Evolutionary conservation across 148 eudicot genomes (phyloP), one percentile per base, ranked within the genome.

Genomic region (Camellia sinensis): DNA sequence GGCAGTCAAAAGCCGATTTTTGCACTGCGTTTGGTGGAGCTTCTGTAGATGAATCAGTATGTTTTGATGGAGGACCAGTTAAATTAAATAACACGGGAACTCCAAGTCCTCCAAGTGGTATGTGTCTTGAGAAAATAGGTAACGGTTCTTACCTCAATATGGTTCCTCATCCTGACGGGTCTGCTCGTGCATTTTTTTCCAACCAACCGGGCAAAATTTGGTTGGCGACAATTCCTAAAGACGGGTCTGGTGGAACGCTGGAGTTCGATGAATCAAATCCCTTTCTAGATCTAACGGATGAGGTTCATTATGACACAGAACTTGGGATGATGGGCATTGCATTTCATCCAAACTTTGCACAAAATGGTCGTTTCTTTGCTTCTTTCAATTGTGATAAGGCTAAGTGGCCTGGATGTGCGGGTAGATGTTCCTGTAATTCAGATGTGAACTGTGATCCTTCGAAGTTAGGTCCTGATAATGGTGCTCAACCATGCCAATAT

Each of bases 311-410:
- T 46, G 93, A 91, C 80, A 87, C 90, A 44, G 86, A 87, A 44
- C 86, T 94, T 80, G 98, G 97, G 74, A 76, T 94, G 81, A 76
- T 88, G 90, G 89, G 95, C 17, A 91, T 94, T 66, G 97, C 97
- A 68, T 71, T 86, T 79, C 98, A 94, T 80, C 98, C 98, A 3
- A 91, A 83, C 8, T 94, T 92, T 77, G 52, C 76, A 67, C 86
- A 90, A 50, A 94, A 94, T 85, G 97, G 97, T 3, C 89, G 98
- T 6, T 87, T 94, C 50, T 94, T 92, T 40, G 95, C 87, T 80
- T 91, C 98, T 18, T 94, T 90, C 78, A 94, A 89, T 76, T 94
- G 98, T 87, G 97, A 94, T 56, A 94, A 91, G 91, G 67, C 86
- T 40, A 41, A 72, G 71, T 89, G 90, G 91, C 88, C 92, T 3